These are phyloP conservation scores for Suillus hirtellus DNA, from an alignment of 768 basidiomycete genomes.

Conservation along the genomic window DNA sequence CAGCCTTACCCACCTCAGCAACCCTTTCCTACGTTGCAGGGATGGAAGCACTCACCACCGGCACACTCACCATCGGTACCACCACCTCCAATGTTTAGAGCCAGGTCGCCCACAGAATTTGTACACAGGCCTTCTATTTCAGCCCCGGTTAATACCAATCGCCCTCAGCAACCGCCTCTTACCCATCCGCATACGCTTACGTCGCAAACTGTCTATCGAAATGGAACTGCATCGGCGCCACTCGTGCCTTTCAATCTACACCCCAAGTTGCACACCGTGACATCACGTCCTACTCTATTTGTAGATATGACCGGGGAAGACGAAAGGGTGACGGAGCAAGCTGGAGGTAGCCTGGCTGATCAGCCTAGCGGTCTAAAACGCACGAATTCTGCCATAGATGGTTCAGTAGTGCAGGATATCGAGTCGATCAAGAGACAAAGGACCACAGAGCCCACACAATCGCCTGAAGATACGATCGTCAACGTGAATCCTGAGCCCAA, in stretches of 20 bases:
- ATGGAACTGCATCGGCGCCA: conserved; percentile 8
- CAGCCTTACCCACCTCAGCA: conserved; percentile 4
- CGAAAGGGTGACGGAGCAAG: neutral
- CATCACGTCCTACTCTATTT: neutral
- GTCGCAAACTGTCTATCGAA: conserved; percentile 7
- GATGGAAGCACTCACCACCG: neutral
- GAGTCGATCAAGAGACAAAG: conserved; percentile 1
- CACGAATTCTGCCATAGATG: conserved; percentile 1
- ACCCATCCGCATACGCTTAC: neutral
- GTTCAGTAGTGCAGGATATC: neutral
- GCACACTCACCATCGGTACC: neutral
- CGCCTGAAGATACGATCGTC: neutral
- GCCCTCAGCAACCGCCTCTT: neutral
- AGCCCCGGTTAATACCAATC: neutral
- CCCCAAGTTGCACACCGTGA: neutral
- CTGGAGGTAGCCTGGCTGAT: neutral
- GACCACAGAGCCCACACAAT: neutral
- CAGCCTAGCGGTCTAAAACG: conserved; percentile 6
- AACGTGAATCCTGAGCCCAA: neutral
- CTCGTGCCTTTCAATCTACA: neutral
- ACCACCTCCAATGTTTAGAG: neutral
- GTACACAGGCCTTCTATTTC: neutral
- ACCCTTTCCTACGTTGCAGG: too few relatives aligned
- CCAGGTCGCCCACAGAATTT: neutral
- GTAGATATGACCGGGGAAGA: neutral